Evolutionary conservation across 129 eudicot genomes (phyloP).

Genomic region (Tagetes erecta): DNA sequence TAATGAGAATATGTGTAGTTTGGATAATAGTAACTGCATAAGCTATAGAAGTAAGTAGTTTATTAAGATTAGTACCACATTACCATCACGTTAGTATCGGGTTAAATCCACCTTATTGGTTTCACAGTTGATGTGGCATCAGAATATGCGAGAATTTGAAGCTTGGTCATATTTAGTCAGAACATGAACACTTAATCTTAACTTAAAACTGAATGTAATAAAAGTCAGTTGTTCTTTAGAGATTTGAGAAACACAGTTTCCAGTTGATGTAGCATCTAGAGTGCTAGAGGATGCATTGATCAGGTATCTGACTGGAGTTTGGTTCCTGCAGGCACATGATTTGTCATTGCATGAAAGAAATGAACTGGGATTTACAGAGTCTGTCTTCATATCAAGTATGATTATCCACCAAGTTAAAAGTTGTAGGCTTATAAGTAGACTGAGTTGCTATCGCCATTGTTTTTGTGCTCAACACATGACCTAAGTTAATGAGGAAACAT

Average conservation of each 20-base stretch:
- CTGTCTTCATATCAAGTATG: conserved; percentile 57
- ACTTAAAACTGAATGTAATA: neutral
- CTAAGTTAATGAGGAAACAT: neutral
- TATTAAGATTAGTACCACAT: too few relatives aligned
- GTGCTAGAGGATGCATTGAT: conserved; percentile 30
- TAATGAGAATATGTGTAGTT: neutral
- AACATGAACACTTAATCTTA: neutral
- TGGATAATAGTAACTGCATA: neutral
- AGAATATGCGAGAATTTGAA: neutral
- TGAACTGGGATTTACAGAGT: conserved; percentile 57
- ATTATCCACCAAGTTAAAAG: conserved; percentile 29
- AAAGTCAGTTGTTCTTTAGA: neutral
- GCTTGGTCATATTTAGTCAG: neutral
- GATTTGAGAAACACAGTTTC: neutral
- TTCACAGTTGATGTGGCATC: conserved; percentile 1
- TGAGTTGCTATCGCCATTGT: conserved; percentile 6
- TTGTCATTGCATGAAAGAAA: conserved; percentile 55
- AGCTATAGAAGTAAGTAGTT: conserved; percentile 13
- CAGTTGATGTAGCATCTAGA: neutral
- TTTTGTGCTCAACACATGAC: conserved; percentile 15
- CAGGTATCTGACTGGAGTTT: conserved; percentile 76
- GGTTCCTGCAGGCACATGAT: conserved; percentile 99
- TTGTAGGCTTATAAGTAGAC: conserved; percentile 29
- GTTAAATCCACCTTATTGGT: neutral
- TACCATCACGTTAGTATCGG: neutral